phyloP scores from a whole-genome alignment of 805 yeast genomes.

The Myxozyma udenii region DNA sequence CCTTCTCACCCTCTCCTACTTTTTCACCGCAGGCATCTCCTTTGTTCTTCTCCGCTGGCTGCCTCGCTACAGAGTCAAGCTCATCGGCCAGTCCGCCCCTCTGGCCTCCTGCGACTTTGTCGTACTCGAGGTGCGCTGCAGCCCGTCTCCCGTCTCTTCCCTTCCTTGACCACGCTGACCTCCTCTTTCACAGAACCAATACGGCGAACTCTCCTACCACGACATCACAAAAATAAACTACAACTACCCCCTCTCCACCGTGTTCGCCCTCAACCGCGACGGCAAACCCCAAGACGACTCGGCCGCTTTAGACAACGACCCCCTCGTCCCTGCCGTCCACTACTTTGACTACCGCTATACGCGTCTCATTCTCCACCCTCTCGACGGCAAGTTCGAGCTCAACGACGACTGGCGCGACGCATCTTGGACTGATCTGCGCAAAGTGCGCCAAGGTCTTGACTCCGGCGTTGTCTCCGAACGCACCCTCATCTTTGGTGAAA shows the following conservation, averaged over 20 bases:
- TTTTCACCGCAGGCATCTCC: conserved; percentile 64
- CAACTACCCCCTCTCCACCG: conserved; percentile 67
- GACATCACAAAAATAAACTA: conserved; percentile 58
- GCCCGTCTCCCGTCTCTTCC: neutral
- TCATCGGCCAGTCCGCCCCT: conserved; percentile 64
- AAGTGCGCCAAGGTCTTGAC: conserved; percentile 58
- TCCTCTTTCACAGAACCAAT: conserved; percentile 56
- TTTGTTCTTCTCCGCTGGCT: conserved; percentile 80
- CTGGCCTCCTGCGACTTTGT: conserved; percentile 88
- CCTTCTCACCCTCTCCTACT: conserved; percentile 54
- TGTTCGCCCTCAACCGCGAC: conserved; percentile 44
- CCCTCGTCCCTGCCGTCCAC: conserved; percentile 65
- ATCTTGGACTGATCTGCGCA: conserved; percentile 63
- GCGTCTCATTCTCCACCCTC: conserved; percentile 76
- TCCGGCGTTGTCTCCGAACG: conserved; percentile 69
- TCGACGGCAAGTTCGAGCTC: conserved; percentile 79
- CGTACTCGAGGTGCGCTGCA: conserved; percentile 56
- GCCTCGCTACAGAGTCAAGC: conserved; percentile 66
- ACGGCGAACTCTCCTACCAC: conserved; percentile 72
- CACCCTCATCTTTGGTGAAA: conserved; percentile 68
- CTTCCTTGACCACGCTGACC: neutral
- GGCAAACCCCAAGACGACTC: conserved; percentile 14
- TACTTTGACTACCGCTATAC: conserved; percentile 80
- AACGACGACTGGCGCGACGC: conserved; percentile 84
- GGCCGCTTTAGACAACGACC: conserved; percentile 48